A percentile compares a stretch with the other conserved stretches of the same genome.
Evolutionary conservation across 306 rosid genomes (phyloP).

Genomic region (Corylus heterophylla): DNA sequence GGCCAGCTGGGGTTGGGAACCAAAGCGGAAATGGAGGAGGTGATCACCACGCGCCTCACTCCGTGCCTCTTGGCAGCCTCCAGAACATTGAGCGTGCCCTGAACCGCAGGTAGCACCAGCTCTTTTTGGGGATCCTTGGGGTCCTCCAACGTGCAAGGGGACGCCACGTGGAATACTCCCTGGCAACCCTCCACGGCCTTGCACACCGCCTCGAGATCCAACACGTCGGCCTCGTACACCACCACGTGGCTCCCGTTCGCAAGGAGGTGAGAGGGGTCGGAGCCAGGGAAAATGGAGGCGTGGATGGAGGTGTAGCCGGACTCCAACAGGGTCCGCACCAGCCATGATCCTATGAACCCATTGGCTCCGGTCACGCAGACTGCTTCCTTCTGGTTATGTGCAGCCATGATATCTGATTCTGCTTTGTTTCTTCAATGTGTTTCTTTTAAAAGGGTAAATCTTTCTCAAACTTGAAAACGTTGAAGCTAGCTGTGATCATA

Average conservation of each 20-base stretch:
- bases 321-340: conserved; percentile 55
- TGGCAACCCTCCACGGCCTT: conserved; percentile 56
- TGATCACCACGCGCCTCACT: conserved; percentile 70
- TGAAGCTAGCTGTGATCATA: too few species aligned
- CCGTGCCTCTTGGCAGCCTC: conserved; percentile 49
- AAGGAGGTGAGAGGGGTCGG: conserved; percentile 61
- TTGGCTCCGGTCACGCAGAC: conserved; percentile 89
- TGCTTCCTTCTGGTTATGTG: conserved; percentile 3
- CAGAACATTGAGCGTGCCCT: conserved; percentile 75
- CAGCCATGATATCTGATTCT: background rate
- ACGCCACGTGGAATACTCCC: conserved; percentile 89
- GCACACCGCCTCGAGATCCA: conserved; percentile 53
- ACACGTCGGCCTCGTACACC: conserved; percentile 53
- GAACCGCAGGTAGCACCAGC: conserved; percentile 66
- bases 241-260: conserved; percentile 8
- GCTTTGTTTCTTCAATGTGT: too few species aligned
- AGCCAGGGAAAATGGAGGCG: conserved; percentile 65
- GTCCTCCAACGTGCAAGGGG: conserved; percentile 80
- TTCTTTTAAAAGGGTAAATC: too few species aligned
- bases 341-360: conserved; percentile 89
- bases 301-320: conserved; percentile 61
- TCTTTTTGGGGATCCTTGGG: conserved; percentile 63
- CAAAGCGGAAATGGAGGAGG: conserved; percentile 86
- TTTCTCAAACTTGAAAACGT: background rate
- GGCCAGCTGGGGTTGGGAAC: conserved; percentile 88